phyloP scores from a whole-genome alignment of 495 filamentous ascomycete genomes.

The Hypoxylon trugodes region DNA sequence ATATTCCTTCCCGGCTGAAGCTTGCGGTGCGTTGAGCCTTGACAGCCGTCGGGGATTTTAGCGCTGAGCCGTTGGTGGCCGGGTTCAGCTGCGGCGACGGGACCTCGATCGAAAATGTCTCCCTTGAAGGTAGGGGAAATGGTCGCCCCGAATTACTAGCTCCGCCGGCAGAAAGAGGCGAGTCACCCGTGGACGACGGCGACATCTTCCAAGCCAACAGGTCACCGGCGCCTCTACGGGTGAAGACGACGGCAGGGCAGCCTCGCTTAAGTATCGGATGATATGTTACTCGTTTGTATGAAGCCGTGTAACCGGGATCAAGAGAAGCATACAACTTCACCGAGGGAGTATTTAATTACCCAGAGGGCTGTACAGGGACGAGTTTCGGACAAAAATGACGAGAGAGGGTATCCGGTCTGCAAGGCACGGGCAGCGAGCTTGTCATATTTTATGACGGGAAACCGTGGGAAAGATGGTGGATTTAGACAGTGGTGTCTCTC shows the following conservation, averaged over 20 bases:
- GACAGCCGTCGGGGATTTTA: conserved; percentile 61
- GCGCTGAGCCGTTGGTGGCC: conserved; percentile 50
- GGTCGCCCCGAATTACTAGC: conserved; percentile 49
- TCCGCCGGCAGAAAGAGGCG: conserved; percentile 55
- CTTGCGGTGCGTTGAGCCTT: conserved; percentile 57
- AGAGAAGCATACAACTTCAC: conserved; percentile 37
- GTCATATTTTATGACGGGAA: conserved; percentile 43
- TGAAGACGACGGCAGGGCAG: conserved; percentile 15
- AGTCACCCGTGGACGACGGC: conserved; percentile 61
- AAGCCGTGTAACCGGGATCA: conserved; percentile 37
- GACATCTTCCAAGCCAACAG: conserved; percentile 49
- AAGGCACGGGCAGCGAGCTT: conserved; percentile 46
- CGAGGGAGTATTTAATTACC: conserved; percentile 43
- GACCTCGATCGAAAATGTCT: conserved; percentile 58
- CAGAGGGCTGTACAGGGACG: conserved; percentile 26
- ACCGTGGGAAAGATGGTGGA: conserved; percentile 33
- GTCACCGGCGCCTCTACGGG: conserved; percentile 28
- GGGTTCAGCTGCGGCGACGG: conserved; percentile 53
- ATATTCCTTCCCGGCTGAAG: conserved; percentile 65
- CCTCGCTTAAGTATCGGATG: conserved; percentile 36
- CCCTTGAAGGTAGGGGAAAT: conserved; percentile 55
- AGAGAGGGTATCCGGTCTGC: conserved; percentile 43
- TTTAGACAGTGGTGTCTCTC: conserved; percentile 27
- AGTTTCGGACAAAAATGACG: conserved; percentile 38
- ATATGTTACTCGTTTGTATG: conserved; percentile 24